Evolutionary conservation across 306 rosid species (phyloP).

Genomic region (Vigna unguiculata): DNA sequence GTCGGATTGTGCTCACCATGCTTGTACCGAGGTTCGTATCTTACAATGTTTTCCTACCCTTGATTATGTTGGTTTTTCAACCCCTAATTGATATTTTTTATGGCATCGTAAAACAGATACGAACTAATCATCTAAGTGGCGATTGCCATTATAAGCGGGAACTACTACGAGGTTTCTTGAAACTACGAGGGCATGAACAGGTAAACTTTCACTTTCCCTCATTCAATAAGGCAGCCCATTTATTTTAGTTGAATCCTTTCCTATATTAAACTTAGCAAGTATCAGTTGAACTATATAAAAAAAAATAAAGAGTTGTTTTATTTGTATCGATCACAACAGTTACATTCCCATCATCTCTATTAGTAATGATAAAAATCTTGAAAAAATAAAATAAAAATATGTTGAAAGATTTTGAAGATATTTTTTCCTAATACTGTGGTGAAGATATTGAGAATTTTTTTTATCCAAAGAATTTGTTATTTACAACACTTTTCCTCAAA

Average conservation of each 20-base stretch:
- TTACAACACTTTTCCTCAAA: too few species aligned
- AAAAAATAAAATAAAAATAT: too few species aligned
- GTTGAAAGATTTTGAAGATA: too few species aligned
- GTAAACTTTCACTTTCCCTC: slow-evolving; percentile 48
- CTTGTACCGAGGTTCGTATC: slow-evolving; percentile 76
- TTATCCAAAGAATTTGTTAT: too few species aligned
- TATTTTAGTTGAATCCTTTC: slow-evolving; percentile 20
- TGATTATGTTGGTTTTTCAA: not conserved
- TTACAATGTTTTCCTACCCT: not conserved
- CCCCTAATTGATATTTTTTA: slow-evolving; percentile 1
- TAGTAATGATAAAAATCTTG: too few species aligned
- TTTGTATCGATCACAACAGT: too few species aligned
- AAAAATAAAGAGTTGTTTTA: too few species aligned
- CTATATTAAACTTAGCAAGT: not conserved
- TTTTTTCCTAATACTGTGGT: too few species aligned
- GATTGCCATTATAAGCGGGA: slow-evolving; percentile 85
- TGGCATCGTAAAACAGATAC: slow-evolving; percentile 58
- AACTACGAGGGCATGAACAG: slow-evolving; percentile 79
- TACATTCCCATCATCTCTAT: too few species aligned
- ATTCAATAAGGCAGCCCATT: not conserved
- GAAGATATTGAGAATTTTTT: too few species aligned
- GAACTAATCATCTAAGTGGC: slow-evolving; percentile 82
- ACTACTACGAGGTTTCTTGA: slow-evolving; percentile 68
- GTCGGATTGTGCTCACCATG: slow-evolving; percentile 78
- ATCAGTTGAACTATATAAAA: not conserved